A percentile compares a stretch with the other conserved stretches of the same genome.
Conservation (phyloP, 768 basidiomycete genomes). For the Lentinula sp. region DNA sequence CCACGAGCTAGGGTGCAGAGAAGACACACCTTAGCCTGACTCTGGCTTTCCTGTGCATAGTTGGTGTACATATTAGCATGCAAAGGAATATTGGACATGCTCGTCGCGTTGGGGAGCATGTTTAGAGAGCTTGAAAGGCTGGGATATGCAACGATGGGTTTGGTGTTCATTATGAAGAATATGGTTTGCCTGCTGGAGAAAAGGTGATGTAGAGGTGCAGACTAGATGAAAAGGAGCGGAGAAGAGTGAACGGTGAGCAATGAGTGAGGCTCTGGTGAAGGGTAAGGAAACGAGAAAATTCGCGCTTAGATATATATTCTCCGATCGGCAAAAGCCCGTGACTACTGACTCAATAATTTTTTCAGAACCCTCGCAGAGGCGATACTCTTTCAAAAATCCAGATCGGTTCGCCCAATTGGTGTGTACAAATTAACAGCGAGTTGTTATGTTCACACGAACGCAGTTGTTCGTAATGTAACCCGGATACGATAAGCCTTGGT, state of each 20-base stretch:
- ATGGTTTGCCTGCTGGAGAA: constrained; percentile 7
- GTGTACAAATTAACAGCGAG: background rate
- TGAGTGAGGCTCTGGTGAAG: background rate
- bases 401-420: background rate
- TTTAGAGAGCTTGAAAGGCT: constrained; percentile 64
- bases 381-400: background rate
- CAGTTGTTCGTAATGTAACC: background rate
- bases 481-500: background rate
- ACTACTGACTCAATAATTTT: background rate
- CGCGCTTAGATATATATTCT: background rate
- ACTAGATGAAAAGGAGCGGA: background rate
- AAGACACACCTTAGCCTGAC: constrained; percentile 63
- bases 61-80: constrained; percentile 69
- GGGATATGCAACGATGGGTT: constrained; percentile 65
- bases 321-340: background rate
- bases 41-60: constrained; percentile 47
- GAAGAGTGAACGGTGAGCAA: background rate
- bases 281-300: background rate
- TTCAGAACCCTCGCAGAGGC: too few relatives aligned
- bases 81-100: constrained; percentile 56
- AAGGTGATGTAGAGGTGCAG: background rate
- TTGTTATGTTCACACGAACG: background rate
- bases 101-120: constrained; percentile 66
- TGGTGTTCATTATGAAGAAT: constrained; percentile 29
- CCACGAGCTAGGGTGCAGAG: background rate